These are phyloP conservation scores for Blastobotrys persicus DNA, from an alignment of 1,139 yeast species.

Conservation along the genomic window DNA sequence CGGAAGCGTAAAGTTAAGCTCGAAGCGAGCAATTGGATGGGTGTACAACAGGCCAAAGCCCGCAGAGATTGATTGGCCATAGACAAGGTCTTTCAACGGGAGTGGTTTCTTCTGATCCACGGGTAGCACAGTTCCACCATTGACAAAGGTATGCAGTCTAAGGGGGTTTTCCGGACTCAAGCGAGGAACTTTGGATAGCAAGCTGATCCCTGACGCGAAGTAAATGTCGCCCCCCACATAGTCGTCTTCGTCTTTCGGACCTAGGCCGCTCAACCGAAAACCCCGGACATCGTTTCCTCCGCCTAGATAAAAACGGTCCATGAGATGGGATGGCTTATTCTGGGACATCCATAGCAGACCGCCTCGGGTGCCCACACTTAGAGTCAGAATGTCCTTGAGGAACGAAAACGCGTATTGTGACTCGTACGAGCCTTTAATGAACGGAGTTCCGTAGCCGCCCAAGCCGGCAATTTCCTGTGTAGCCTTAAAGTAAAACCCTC, in stretches of 20 bases:
- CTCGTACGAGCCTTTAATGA: constrained; percentile 34
- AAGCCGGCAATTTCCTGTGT: constrained; percentile 59
- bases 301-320: constrained; percentile 61
- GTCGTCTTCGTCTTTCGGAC: constrained; percentile 65
- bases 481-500: constrained; percentile 54
- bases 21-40: constrained; percentile 90
- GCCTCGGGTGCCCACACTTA: constrained; percentile 23
- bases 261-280: constrained; percentile 73
- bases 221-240: constrained; percentile 79
- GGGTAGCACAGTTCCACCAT: constrained; percentile 67
- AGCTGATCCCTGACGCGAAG: constrained; percentile 66
- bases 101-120: constrained; percentile 34
- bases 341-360: constrained; percentile 30
- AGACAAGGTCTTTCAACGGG: constrained; percentile 32
- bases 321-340: constrained; percentile 28
- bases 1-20: constrained; percentile 82
- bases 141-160: constrained; percentile 66
- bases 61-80: constrained; percentile 34
- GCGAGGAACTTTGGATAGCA: constrained; percentile 64
- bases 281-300: constrained; percentile 85
- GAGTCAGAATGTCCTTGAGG: constrained; percentile 14
- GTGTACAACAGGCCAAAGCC: constrained; percentile 69
- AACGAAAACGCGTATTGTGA: constrained; percentile 32
- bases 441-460: constrained; percentile 30
- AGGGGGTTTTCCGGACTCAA: constrained; percentile 53